Conservation (phyloP, 257 asterid genomes). For the Nemophila menziesii region DNA sequence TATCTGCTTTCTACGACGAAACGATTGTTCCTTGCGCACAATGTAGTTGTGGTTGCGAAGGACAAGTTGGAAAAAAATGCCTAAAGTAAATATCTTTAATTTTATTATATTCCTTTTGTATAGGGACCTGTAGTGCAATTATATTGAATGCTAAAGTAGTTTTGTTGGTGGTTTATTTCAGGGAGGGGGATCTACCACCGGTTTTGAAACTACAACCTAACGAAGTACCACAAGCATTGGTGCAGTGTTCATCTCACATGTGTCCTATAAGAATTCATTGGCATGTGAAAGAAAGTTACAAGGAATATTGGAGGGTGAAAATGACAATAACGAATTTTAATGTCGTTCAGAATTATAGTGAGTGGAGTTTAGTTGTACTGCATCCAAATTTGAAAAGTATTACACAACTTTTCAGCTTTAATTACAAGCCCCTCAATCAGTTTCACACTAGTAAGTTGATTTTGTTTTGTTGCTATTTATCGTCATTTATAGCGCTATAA, state of each 20-base stretch:
- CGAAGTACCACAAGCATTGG: conserved; percentile 30
- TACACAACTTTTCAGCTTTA: conserved; percentile 66
- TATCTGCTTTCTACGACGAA: conserved; percentile 62
- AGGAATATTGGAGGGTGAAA: conserved; percentile 68
- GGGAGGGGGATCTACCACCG: conserved; percentile 36
- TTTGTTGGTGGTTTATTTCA: conserved; percentile 5
- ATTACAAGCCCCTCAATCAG: conserved; percentile 55
- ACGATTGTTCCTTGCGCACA: conserved; percentile 50
- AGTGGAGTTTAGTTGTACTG: conserved; percentile 59
- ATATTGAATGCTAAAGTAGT: not conserved
- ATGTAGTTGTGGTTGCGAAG: conserved; percentile 68
- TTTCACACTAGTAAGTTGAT: conserved; percentile 40
- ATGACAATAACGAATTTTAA: conserved; percentile 51
- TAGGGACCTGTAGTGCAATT: too few species aligned
- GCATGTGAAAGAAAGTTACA: conserved; percentile 65
- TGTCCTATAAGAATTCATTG: conserved; percentile 73
- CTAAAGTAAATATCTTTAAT: conserved; percentile 24
- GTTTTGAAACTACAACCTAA: conserved; percentile 26
- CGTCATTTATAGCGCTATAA: not conserved
- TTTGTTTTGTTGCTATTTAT: not conserved
- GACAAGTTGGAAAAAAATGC: conserved; percentile 29
- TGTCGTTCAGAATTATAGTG: conserved; percentile 38
- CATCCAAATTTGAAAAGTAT: conserved; percentile 68
- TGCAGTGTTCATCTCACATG: conserved; percentile 54
- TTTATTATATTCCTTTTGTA: not conserved